Conservation (phyloP, 1,284 basidiomycete species). For the Apiotrichum veenhuisii region DNA sequence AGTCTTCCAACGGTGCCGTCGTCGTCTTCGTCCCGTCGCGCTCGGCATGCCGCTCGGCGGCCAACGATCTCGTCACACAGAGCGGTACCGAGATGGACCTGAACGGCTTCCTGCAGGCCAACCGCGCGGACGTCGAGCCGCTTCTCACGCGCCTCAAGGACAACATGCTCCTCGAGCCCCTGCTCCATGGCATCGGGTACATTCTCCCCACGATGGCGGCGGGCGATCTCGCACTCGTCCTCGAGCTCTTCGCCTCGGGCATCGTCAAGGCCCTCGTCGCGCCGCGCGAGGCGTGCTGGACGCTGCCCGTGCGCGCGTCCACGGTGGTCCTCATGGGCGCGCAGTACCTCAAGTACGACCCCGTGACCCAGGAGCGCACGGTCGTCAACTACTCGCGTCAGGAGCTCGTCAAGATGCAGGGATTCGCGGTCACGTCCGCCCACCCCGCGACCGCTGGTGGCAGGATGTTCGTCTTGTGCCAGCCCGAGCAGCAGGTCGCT, state of each 20-base stretch:
- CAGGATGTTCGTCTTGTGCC: slow-evolving; percentile 80
- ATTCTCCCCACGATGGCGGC: slow-evolving; percentile 71
- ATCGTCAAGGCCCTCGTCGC: slow-evolving; percentile 77
- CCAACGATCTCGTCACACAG: slow-evolving; percentile 80
- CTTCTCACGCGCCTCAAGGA: slow-evolving; percentile 64
- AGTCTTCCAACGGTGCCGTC: slow-evolving; percentile 55
- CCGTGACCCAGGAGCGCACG: slow-evolving; percentile 57
- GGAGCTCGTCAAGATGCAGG: slow-evolving; percentile 88
- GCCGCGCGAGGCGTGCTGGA: slow-evolving; percentile 81
- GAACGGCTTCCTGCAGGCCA: slow-evolving; percentile 65
- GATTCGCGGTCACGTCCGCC: slow-evolving; percentile 60
- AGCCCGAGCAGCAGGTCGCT: slow-evolving; percentile 72
- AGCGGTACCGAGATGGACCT: slow-evolving; percentile 73
- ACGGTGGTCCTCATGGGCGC: slow-evolving; percentile 89
- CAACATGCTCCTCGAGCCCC: slow-evolving; percentile 63
- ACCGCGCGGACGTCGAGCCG: slow-evolving; percentile 62
- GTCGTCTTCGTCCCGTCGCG: slow-evolving; percentile 90
- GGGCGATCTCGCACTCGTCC: slow-evolving; percentile 68
- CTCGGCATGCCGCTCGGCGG: slow-evolving; percentile 70
- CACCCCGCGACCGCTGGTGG: slow-evolving; percentile 50
- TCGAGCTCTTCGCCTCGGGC: slow-evolving; percentile 79
- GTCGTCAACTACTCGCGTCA: slow-evolving; percentile 72
- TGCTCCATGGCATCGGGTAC: slow-evolving; percentile 86
- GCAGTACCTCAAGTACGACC: slow-evolving; percentile 65
- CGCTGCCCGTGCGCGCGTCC: slow-evolving; percentile 70